Base-by-base conservation (phyloP, 2,329 filamentous ascomycete genomes). In the Ramularia endophylla region DNA sequence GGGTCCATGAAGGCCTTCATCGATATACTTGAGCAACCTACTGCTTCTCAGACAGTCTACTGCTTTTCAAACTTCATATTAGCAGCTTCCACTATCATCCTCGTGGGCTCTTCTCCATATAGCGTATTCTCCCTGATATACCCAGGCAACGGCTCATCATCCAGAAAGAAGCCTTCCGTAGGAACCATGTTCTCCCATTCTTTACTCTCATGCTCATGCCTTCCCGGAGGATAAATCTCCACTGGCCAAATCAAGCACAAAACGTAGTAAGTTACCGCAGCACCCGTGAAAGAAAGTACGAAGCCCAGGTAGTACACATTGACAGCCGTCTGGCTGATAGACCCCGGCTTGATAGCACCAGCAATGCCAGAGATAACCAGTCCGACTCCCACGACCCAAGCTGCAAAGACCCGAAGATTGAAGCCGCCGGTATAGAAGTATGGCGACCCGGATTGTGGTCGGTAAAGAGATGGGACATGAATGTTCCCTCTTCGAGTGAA, bases 401-500 rank as follows among this genome's bases (percentile, higher is more conserved):
- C 50, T 1, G 35, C 33, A 13, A 52, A 52, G 2, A 51, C 53
- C 1, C 51, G 45, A 5, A 42, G 17, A 15, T 57, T 57, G 33
- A 53, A 28, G 3, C 54, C 54, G 13, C 35, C 40, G 0, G 36
- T 49, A 35, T 48, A 57, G 19, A 39, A 55, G 40, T 55, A 55
- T 13, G 48, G 44, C 8, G 44, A 46, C 2, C 29, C 38, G 3
- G 39, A 2, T n/a, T 53, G 44, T 3, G 49, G 39, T 3, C 43
- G 37, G 40, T 67, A 70, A 8, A 66, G 57, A 1, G 58, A 62
- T 0, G 65, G 63, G 4, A 68, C 54, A 38, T 69, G 63, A 8
- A 68, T 44, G 31, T 69, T 69, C 5, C 66, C 64, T 37, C 65
- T 67, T 5, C 63, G 56, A 3, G 57, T 45, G 30, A 65, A 28